Base-by-base conservation (phyloP, 148 eudicot genomes). In the Rhododendron mucronatum region DNA sequence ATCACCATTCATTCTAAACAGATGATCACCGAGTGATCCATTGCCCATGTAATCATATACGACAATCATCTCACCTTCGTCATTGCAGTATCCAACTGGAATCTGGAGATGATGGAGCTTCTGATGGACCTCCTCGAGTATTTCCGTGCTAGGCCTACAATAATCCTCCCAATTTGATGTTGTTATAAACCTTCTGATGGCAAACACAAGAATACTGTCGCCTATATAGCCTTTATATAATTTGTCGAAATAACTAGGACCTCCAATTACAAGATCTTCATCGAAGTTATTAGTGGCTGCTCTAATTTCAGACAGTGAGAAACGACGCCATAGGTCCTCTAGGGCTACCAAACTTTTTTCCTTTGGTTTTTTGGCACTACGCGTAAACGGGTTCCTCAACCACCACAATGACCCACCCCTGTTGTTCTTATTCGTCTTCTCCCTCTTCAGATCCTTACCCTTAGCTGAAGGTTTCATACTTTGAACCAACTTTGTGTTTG, bases 21-120 rank as follows among this genome's bases (percentile, higher is more conserved):
- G 82, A 75, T 76, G 82, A 21, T 80, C 4, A 5, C 7, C 5
- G 6, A 84, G 81, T 3, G 55, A 71, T 21, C 88, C 81, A 7
- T 74, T 69, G 4, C 13, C 53, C 81, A 86, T 73, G 45, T 51
- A 79, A 0, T 86, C 50, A 5, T 57, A 74, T 16, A 86, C 85
- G 0, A 83, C 15, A 33, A 86, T 73, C 48, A 67, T 57, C 47
- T 69, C 87, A 23, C 30, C 23, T 20, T 30, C 1, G 3, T 83
- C 77, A 8, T 26, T 4, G 57, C 57, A 83, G 77, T 83, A 83
- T 35, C 85, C 85, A 3, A 83, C 28, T 7, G 65, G 63, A 8
- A 83, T n/a, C n/a, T 83, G 33, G 3, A 48, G 0, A 44, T 73
- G 50, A 16, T 20, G 85, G 23, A 82, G 37, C 74, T 82, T 13